Evolutionary conservation across 345 rosid species (phyloP), one percentile per base, ranked within the genome.

Genomic region (Rhodamnia rubescens): DNA sequence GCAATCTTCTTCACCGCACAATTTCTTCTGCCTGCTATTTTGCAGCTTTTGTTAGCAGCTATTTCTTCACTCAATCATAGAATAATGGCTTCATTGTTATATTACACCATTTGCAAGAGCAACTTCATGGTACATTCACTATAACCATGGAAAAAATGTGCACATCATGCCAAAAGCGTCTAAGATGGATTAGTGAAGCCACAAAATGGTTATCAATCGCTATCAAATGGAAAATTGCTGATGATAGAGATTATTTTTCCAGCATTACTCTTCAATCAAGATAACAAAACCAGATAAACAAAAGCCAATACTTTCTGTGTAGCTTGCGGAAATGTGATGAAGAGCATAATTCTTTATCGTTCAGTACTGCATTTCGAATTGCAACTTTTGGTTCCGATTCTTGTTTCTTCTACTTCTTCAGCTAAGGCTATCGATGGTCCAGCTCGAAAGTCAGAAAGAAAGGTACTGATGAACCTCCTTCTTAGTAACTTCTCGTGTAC

Each of bases 1-100:
- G 87, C 93, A 88, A 69, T 86, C 89, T 78, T 89, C 90, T 83
- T 91, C 90, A 10, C 90, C 86, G 21, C 93, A 89, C 85, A 89
- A 57, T 83, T 87, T 91, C 89, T 90, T 90, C 86, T 88, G 90
- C 89, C 90, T 90, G 89, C 83, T 85, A 36, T 69, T 69, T 32
- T 32, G 80, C 80, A 18, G 78, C 80, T 36, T 2, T 32, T 69
- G 24, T 69, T 36, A 69, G 80, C 80, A 36, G 47, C 26, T 36
- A 69, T 36, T 18, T 69, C 80, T 36, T 69, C 78, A 69, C 47
- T 36, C 80, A 16, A 36, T 69, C 80, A 36, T 36, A 4, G 47
- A 69, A 69, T 36, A 5, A 69, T 18, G 26, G 47, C 21, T 36
- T 69, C 6, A 36, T 8, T 36, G 47, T 69, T 11, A 2, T 24